Percentiles rank a stretch among this genome's conserved stretches.
Conservation (phyloP, 176 grass and related monocot genomes). For the Musa itinerans region DNA sequence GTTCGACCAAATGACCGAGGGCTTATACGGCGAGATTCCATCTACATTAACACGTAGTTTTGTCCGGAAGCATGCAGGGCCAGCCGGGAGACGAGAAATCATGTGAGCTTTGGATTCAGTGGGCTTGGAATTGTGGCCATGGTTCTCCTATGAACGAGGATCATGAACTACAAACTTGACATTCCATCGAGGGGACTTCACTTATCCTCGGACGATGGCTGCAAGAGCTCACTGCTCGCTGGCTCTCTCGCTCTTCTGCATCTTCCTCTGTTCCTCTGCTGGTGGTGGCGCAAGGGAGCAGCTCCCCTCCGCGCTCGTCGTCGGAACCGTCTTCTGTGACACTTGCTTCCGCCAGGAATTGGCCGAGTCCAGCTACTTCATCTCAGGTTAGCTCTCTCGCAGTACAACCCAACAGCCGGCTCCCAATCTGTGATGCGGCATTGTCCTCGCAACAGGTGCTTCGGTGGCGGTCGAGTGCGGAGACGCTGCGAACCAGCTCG, state of each 20-base stretch:
- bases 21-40: too few relatives aligned
- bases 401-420: background rate
- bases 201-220: background rate
- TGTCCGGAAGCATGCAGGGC: background rate
- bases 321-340: conserved; percentile 13
- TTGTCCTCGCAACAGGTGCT: background rate
- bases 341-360: conserved; percentile 1
- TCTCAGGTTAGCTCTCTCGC: background rate
- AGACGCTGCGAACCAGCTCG: background rate
- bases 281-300: background rate
- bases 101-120: background rate
- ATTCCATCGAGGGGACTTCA: too few relatives aligned
- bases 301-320: background rate
- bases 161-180: too few relatives aligned
- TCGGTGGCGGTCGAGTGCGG: conserved; percentile 5
- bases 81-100: background rate
- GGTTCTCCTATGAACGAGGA: too few relatives aligned
- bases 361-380: conserved; percentile 5
- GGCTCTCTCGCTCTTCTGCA: background rate
- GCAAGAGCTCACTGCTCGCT: background rate
- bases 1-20: background rate
- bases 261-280: conserved; percentile 6
- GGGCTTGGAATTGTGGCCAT: too few relatives aligned
- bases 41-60: background rate
- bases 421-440: background rate